These are phyloP conservation scores for Trichophyton rubrum DNA, from an alignment of 2,329 filamentous ascomycete species.

Conservation along the genomic window DNA sequence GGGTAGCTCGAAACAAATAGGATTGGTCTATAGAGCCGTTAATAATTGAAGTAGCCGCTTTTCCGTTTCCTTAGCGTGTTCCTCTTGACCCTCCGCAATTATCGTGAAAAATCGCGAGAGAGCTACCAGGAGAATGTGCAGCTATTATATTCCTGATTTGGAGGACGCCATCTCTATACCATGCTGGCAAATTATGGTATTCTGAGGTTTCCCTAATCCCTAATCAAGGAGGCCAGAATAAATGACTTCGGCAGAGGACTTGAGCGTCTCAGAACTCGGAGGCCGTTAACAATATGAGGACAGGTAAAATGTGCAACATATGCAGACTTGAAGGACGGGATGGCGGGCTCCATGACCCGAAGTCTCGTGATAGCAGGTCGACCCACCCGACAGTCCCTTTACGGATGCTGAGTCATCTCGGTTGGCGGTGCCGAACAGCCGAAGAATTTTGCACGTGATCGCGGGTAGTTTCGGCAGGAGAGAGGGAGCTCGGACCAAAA, in stretches of 20 bases:
- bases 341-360: too few relatives aligned
- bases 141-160: not conserved
- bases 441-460: not conserved
- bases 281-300: too few relatives aligned
- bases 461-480: conserved; percentile 3
- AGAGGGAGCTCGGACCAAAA: not conserved
- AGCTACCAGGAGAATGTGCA: not conserved
- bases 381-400: too few relatives aligned
- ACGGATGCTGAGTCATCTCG: not conserved
- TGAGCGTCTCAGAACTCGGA: too few relatives aligned
- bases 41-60: not conserved
- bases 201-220: too few relatives aligned
- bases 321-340: too few relatives aligned
- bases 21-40: not conserved
- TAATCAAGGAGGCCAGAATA: too few relatives aligned
- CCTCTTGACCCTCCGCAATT: not conserved
- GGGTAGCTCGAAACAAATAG: conserved; percentile 3
- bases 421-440: not conserved
- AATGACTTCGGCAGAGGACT: too few relatives aligned
- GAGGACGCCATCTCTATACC: not conserved
- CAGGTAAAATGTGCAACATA: too few relatives aligned
- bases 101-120: not conserved
- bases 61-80: not conserved
- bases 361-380: too few relatives aligned
- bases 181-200: not conserved